phyloP scores from a whole-genome alignment of 257 asterid genomes.

The Primulina huaijiensis region DNA sequence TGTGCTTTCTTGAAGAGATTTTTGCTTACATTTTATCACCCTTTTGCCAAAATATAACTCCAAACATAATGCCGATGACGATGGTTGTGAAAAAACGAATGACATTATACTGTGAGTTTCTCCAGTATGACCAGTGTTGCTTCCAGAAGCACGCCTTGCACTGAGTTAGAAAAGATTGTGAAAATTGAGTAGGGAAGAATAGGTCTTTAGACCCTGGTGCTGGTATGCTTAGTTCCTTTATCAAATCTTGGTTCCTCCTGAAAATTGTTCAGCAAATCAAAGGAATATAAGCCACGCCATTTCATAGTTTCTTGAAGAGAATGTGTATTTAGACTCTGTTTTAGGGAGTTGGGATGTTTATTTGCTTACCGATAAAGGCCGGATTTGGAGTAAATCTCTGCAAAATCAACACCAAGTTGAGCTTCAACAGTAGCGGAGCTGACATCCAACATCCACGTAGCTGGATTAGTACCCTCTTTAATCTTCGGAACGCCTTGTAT shows the following conservation, averaged over 20 bases:
- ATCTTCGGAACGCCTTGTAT: constrained; percentile 65
- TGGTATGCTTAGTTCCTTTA: constrained; percentile 23
- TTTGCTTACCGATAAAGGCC: constrained; percentile 46
- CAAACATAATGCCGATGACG: constrained; percentile 51
- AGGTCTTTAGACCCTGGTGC: constrained; percentile 40
- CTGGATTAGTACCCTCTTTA: constrained; percentile 73
- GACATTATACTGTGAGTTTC: constrained; percentile 60
- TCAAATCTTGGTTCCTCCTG: background rate
- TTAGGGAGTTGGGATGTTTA: background rate
- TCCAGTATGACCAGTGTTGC: constrained; percentile 70
- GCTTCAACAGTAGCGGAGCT: constrained; percentile 54
- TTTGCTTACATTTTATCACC: constrained; percentile 47
- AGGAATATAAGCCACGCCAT: constrained; percentile 2
- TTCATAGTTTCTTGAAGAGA: background rate
- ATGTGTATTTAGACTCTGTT: background rate
- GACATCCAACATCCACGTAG: constrained; percentile 91
- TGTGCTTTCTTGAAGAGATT: background rate
- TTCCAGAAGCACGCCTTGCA: constrained; percentile 69
- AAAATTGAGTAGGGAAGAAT: constrained; percentile 47
- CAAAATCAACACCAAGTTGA: constrained; percentile 66
- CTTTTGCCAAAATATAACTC: constrained; percentile 67
- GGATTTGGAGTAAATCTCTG: constrained; percentile 61
- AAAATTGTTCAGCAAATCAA: background rate
- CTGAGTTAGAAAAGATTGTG: constrained; percentile 58
- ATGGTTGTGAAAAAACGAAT: constrained; percentile 55